phyloP scores from a whole-genome alignment of 2,329 filamentous ascomycete species.

The Tolypocladium album region DNA sequence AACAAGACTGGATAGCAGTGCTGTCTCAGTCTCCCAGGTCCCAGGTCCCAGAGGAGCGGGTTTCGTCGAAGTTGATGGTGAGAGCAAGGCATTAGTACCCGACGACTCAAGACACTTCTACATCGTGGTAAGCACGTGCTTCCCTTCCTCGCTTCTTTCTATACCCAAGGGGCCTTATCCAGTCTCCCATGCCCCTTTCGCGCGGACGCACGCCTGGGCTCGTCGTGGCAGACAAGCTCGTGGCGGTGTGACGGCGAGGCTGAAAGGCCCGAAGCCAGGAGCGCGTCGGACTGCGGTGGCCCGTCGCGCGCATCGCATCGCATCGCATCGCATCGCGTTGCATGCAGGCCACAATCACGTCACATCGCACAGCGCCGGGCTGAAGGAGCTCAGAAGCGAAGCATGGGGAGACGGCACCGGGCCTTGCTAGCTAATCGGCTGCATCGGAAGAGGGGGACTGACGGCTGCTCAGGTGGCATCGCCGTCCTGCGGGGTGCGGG shows the following conservation, averaged over 20 bases:
- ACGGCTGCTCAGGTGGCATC: too few relatives aligned
- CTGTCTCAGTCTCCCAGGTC: not conserved
- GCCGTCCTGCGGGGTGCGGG: too few relatives aligned
- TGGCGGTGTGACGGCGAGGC: slow-evolving; percentile 5
- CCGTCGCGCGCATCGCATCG: not conserved
- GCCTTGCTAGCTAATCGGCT: too few relatives aligned
- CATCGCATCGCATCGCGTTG: not conserved
- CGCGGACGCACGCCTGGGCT: not conserved
- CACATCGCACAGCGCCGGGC: not conserved
- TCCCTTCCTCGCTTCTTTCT: not conserved
- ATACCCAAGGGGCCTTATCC: too few relatives aligned
- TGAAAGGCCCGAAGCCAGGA: slow-evolving; percentile 2
- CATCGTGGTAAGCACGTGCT: not conserved
- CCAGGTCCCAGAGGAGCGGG: not conserved
- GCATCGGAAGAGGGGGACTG: too few relatives aligned
- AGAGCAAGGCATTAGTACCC: not conserved
- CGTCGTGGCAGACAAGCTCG: not conserved
- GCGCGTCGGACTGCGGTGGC: not conserved
- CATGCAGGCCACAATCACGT: not conserved
- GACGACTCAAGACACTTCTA: not conserved
- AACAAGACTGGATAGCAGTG: not conserved
- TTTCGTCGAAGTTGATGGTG: not conserved
- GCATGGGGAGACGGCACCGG: not conserved
- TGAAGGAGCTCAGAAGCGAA: not conserved
- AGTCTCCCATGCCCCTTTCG: too few relatives aligned